Evolutionary conservation across 1,284 basidiomycete species (phyloP), one percentile per base, ranked within the genome.

Genomic region (Boletus subluridellus): DNA sequence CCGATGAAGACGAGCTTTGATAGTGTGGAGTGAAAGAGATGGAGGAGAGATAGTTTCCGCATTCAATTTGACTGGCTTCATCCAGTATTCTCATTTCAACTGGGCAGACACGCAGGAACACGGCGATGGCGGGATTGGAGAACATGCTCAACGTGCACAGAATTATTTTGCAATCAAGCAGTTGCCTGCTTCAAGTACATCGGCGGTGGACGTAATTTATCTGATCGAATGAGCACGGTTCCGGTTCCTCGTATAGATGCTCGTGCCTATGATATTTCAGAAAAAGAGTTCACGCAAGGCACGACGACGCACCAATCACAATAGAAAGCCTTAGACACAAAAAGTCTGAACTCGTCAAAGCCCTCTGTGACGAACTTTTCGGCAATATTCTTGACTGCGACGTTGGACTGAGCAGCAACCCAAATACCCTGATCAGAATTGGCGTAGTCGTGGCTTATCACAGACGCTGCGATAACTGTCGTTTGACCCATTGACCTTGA

Each of bases 1-100:
- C 89, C 89, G 71, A 91, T 86, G 60, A 90, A 86, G 57, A 84
- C 84, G 1, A 87, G 69, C 63, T 89, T 90, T 26, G 76, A 73
- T 21, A 91, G 70, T 4, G 71, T 74, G 0, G 66, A 62, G 2
- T 69, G 65, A 61, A 80, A 85, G 14, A 62, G 67, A 17, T 74
- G 66, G 46, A 90, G 77, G 11, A 85, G 17, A 85, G 57, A 63
- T 87, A 90, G 55, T 82, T 75, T 39, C 82, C 82, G 54, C 86
- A 75, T 65, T 85, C 79, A 58, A 87, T 85, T 60, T 87, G 85
- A 68, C 82, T 84, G 0, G 85, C 85, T 71, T 87, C 86, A 71
- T 87, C 85, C 41, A 87, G 72, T 59, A 87, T 69, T n/a, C 87
- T 66, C 17, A 69, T 77, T 15, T 76, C 70, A 17, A 85, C 65